phyloP scores from a whole-genome alignment of 2,329 filamentous ascomycete genomes.

The Colletotrichum salicis region DNA sequence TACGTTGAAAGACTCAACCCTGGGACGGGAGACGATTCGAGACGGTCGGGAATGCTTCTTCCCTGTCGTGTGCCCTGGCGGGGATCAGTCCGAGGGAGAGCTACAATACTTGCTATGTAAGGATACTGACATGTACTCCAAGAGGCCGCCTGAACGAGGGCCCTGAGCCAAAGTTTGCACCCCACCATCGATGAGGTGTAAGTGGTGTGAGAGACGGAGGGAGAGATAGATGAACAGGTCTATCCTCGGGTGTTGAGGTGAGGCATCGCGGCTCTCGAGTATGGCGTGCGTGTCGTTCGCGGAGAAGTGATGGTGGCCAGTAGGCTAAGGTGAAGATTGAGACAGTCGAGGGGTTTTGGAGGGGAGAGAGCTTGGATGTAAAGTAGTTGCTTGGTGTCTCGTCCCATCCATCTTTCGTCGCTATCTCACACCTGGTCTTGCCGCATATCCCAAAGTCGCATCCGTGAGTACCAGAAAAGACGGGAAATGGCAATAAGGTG shows the following conservation, averaged over 20 bases:
- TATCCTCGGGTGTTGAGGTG: neutral
- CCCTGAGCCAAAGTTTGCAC: conserved; percentile 24
- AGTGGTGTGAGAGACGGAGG: conserved; percentile 17
- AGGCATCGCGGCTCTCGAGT: neutral
- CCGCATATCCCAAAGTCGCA: neutral
- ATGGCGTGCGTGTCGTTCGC: neutral
- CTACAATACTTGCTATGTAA: neutral
- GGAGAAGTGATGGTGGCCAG: neutral
- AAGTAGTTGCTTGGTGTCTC: neutral
- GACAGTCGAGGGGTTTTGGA: conserved; percentile 2
- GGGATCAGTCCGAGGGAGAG: conserved; percentile 25
- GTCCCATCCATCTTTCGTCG: neutral
- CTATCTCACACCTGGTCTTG: neutral
- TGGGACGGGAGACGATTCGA: conserved; percentile 30
- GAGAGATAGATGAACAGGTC: neutral
- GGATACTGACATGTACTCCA: neutral
- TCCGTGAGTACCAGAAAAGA: neutral
- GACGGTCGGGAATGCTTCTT: conserved; percentile 33
- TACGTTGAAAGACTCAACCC: conserved; percentile 27
- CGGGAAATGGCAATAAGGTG: neutral
- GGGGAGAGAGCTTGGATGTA: conserved; percentile 2
- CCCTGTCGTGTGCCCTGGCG: conserved; percentile 23
- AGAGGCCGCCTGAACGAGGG: conserved; percentile 9
- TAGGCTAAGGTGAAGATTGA: neutral
- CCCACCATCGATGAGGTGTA: conserved; percentile 29